These are phyloP conservation scores for Tripterygium wilfordii DNA, from an alignment of 177 flowering plant species.

Conservation along the genomic window DNA sequence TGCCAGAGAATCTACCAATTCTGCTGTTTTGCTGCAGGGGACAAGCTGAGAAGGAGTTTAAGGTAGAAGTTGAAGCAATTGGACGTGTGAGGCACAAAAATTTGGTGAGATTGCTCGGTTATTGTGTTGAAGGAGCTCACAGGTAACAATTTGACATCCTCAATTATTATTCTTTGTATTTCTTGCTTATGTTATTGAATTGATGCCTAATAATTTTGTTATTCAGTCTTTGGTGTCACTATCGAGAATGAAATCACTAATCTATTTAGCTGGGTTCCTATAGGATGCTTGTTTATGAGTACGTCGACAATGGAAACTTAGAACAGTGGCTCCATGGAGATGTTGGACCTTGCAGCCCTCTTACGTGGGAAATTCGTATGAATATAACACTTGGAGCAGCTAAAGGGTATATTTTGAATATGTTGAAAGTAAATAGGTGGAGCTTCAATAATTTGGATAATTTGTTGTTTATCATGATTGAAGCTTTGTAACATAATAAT, in stretches of 20 bases:
- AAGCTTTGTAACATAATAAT: neutral
- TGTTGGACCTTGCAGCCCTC: conserved; percentile 62
- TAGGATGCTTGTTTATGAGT: conserved; percentile 86
- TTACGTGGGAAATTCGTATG: conserved; percentile 79
- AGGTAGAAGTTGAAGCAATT: conserved; percentile 84
- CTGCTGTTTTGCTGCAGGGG: conserved; percentile 36
- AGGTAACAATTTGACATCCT: conserved; percentile 37
- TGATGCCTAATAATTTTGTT: too few relatives aligned
- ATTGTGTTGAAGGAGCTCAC: conserved; percentile 83
- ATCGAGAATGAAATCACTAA: neutral
- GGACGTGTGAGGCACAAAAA: conserved; percentile 83
- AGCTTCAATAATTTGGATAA: neutral
- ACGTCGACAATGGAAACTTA: conserved; percentile 71
- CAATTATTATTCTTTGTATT: neutral
- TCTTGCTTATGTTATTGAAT: neutral
- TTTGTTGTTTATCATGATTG: neutral
- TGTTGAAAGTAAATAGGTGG: neutral
- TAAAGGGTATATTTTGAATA: conserved; percentile 47
- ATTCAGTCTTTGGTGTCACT: too few relatives aligned
- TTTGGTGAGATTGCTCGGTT: conserved; percentile 73
- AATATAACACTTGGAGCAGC: conserved; percentile 70
- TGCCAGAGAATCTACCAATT: neutral
- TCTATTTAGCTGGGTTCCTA: neutral
- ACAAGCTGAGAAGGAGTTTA: conserved; percentile 86
- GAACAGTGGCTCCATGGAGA: conserved; percentile 91